Evolutionary conservation across 2,329 filamentous ascomycete genomes (phyloP), one percentile per base, ranked within the genome.

Genomic region (Fusarium fujikuroi): DNA sequence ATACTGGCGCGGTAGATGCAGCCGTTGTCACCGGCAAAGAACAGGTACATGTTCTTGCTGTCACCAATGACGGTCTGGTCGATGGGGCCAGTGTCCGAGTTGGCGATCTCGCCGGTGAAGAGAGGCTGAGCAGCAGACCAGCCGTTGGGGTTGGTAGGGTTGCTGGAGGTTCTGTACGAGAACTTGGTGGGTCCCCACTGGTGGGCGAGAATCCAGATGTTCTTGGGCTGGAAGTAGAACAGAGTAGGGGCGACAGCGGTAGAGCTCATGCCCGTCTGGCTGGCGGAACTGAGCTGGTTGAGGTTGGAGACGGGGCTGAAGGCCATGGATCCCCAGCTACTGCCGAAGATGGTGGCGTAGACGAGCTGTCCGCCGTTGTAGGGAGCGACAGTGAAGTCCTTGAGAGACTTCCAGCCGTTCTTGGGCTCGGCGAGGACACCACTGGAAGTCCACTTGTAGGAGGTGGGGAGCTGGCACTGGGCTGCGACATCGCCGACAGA

Each of bases 11-110:
- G 85, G 81, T 92, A 92, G 77, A 92, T 90, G 50, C 86, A 87
- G 79, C 91, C 91, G 70, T 92, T 91, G 80, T 92, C 91, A 12
- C 89, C 91, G 0, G 86, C 85, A 74, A 92, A 92, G 86, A 92
- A 92, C 9, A 92, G 83, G 74, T 92, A 92, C 88, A 92, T 91
- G 80, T 87, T 87, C 11, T 78, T 80, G 77, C 80, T 80, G 79
- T 92, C 91, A 44, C 88, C 89, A 70, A 92, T 92, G 63, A 92
- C 72, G 0, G 89, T 88, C 80, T 91, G 89, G 79, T 92, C 90
- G 68, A 92, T 92, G 16, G 83, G 77, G 2, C 88, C 89, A 0
- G 87, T 42, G 1, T 2, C 4, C 1, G 63, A 47, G 16, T 3
- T 19, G 62, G 39, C 16, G 3, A 67, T 67, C 0, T 5, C 5